These are phyloP conservation scores for Starmera quercuum DNA, from an alignment of 805 yeast species.

Conservation along the genomic window DNA sequence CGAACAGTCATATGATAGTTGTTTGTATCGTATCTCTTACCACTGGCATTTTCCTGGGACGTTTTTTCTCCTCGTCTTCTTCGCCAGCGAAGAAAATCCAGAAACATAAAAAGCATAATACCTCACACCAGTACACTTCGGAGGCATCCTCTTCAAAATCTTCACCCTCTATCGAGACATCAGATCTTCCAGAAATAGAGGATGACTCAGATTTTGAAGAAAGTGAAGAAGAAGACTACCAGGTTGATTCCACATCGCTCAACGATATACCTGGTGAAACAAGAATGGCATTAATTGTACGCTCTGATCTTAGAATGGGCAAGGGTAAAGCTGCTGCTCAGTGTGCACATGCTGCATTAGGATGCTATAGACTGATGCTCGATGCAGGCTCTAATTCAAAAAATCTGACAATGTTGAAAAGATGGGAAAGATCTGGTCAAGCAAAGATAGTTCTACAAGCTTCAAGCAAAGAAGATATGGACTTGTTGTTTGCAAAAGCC, in stretches of 20 bases:
- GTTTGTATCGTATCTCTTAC: conserved; percentile 1
- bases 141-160: conserved; percentile 5
- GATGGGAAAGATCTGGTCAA: conserved; percentile 86
- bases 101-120: conserved; percentile 1
- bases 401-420: conserved; percentile 52
- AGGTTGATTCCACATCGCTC: conserved; percentile 50
- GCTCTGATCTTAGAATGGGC: conserved; percentile 86
- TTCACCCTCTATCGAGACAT: conserved; percentile 7
- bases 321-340: conserved; percentile 98
- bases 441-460: conserved; percentile 87
- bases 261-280: conserved; percentile 74
- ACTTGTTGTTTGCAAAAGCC: conserved; percentile 72
- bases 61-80: neutral
- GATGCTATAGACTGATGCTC: conserved; percentile 67
- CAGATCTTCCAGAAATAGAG: conserved; percentile 7
- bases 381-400: conserved; percentile 41
- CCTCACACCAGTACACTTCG: neutral
- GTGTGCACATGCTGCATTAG: conserved; percentile 95
- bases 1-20: conserved; percentile 2
- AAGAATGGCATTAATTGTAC: conserved; percentile 78
- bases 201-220: conserved; percentile 31
- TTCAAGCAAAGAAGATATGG: conserved; percentile 60
- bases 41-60: conserved; percentile 3
- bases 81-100: neutral
- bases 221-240: conserved; percentile 46